phyloP scores from a whole-genome alignment of 2,329 filamentous ascomycete species.

The Stemphylium beticola region DNA sequence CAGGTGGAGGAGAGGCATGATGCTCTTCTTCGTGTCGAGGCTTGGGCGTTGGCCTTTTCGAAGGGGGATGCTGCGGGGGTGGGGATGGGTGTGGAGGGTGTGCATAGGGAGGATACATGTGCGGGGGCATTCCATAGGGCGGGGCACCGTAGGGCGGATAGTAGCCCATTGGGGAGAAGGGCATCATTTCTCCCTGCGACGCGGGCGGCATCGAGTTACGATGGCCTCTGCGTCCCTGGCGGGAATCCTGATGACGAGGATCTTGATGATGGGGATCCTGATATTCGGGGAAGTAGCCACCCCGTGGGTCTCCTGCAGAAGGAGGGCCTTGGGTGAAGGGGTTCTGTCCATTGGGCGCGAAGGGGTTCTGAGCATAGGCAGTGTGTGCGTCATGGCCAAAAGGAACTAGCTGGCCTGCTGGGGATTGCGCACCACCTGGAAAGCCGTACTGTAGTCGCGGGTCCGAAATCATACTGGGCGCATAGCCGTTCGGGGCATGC shows the following conservation, averaged over 20 bases:
- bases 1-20: slow-evolving; percentile 32
- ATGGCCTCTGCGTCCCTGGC: slow-evolving; percentile 31
- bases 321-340: slow-evolving; percentile 34
- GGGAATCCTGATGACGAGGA: slow-evolving; percentile 9
- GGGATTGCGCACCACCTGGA: slow-evolving; percentile 29
- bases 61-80: slow-evolving; percentile 32
- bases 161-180: slow-evolving; percentile 35
- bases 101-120: slow-evolving; percentile 35
- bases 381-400: slow-evolving; percentile 47
- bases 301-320: slow-evolving; percentile 22
- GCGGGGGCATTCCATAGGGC: slow-evolving; percentile 37
- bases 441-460: slow-evolving; percentile 37
- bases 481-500: slow-evolving; percentile 43
- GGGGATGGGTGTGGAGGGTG: slow-evolving; percentile 33
- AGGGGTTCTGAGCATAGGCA: slow-evolving; percentile 43
- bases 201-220: slow-evolving; percentile 45
- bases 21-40: slow-evolving; percentile 29
- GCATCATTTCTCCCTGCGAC: slow-evolving; percentile 43
- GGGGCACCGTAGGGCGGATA: slow-evolving; percentile 38
- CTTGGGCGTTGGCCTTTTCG: slow-evolving; percentile 38
- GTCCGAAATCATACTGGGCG: slow-evolving; percentile 49
- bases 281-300: slow-evolving; percentile 48
- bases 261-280: slow-evolving; percentile 16
- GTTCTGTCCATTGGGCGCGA: slow-evolving; percentile 34
- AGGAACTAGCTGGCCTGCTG: slow-evolving; percentile 39